Base-by-base conservation (phyloP, 495 filamentous ascomycete genomes). In the Aspergillus bertholletiae region DNA sequence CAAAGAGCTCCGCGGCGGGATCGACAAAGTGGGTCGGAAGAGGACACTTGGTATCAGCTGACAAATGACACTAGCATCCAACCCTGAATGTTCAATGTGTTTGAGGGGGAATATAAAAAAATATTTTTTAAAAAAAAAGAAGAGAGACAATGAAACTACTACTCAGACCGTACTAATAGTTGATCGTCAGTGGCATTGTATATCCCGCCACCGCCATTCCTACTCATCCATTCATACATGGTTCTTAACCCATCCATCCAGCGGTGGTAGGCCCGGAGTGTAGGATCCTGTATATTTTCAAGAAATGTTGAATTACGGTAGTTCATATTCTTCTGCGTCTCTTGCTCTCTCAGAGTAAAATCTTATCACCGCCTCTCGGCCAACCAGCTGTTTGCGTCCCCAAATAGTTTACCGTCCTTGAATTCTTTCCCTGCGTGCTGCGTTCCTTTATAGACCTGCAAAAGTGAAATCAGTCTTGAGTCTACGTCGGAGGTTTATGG, bases 311-410 rank as follows among this genome's bases (percentile, higher is more conserved):
- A 8, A n/a, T 37, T 37, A n/a, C 34, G 1, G 13, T 3, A n/a
- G 13, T 15, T 37, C 34, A 37, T 37, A 1, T 37, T n/a, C 34
- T 37, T 37, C 34, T 15, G 11, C 17, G 3, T 37, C 22, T 43
- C 39, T 21, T 43, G 7, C 39, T 21, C 39, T 20, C 20, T n/a
- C n/a, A n/a, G n/a, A 18, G 11, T 15, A 17, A 20, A 20, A 20
- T 17, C 15, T 26, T 7, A 21, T 74, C 62, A 84, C 57, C 76
- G 69, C 58, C 80, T 73, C 50, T 71, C 65, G 17, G 71, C 71
- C 28, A 92, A 71, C 73, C 88, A 92, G 45, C 74, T 77, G 54
- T 84, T 80, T 1, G 87, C 87, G 59, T 84, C 81, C 34, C 80
- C 75, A 83, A 85, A 89, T 34, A 78, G 68, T 49, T 78, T 76